These are phyloP conservation scores for Colletotrichum godetiae DNA, from an alignment of 2,329 filamentous ascomycete genomes.

Conservation along the genomic window DNA sequence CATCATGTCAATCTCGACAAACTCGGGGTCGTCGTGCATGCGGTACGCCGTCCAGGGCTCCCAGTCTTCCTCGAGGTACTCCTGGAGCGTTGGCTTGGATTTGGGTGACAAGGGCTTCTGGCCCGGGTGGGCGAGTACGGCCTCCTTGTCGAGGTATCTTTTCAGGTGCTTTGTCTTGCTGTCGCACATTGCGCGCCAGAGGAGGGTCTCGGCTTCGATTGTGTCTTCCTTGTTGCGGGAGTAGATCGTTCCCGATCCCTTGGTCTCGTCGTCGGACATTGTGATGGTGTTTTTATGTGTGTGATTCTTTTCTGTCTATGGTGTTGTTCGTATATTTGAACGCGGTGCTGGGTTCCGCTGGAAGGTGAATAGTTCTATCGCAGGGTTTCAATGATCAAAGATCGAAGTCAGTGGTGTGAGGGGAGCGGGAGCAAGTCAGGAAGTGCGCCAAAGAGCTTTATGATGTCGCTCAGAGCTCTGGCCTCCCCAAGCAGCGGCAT, in stretches of 20 bases:
- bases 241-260: constrained; percentile 40
- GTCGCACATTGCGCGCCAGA: constrained; percentile 49
- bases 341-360: background rate
- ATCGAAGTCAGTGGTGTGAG: too few species aligned
- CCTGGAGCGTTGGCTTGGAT: constrained; percentile 45
- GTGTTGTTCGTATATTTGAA: background rate
- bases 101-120: constrained; percentile 43
- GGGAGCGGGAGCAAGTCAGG: background rate
- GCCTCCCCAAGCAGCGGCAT: constrained; percentile 8
- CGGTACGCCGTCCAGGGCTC: constrained; percentile 50
- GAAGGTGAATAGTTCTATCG: background rate
- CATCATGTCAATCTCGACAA: constrained; percentile 53
- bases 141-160: constrained; percentile 49
- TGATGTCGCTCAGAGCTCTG: constrained; percentile 31
- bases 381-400: background rate
- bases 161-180: constrained; percentile 44
- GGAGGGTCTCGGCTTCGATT: constrained; percentile 47
- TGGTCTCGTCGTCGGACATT: constrained; percentile 28
- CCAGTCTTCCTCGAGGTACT: constrained; percentile 47
- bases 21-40: constrained; percentile 48
- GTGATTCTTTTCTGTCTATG: background rate
- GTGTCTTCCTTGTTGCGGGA: constrained; percentile 49
- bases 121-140: constrained; percentile 46
- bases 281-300: background rate
- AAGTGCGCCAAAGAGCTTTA: constrained; percentile 14